Base-by-base conservation (phyloP, 75 land plant genomes). In the Pseudotsuga menziesii region DNA sequence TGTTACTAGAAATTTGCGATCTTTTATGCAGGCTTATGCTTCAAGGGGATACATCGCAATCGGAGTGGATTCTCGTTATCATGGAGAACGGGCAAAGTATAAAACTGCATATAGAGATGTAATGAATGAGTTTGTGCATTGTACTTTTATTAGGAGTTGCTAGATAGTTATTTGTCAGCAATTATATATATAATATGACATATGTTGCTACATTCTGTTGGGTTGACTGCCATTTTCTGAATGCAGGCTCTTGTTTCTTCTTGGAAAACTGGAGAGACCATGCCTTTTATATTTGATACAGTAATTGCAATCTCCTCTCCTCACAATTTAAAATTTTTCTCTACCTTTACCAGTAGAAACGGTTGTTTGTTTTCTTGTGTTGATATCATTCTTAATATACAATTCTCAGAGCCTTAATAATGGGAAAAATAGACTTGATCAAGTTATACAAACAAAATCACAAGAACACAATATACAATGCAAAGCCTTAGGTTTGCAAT, bases 221-320 rank as follows among this genome's bases (percentile, higher is more conserved):
- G 52, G 39, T 17, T 41, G 35, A 69, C 23, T 39, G 23, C 58
- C 54, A 23, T 54, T 25, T 23, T 64, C 52, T 82, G 55, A n/a
- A 57, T 83, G 75, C 89, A 96, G 98, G 98, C 97, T 64, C 85
- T 96, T 52, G 84, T 96, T 27, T 91, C 94, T 79, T 78, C 94
- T 73, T 96, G 98, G 98, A 88, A 84, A 77, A 90, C 85, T 62
- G 98, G 97, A 16, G 78, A 88, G 75, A 88, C 91, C n/a, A 94
- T 96, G 97, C 98, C 98, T 55, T 96, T 96, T 81, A 87, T 96
- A 36, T 96, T 86, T 86, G 98, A 96, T 72, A 96, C 98, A 79
- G 98, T 95, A 88, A 48, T 48, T 48, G 12, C 54, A 0, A 44
- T 48, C 12, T 48, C 54, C 54, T 48, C 12, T 48, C 54, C 12